Evolutionary conservation across 352 stramenopile genomes (phyloP).

Genomic region (Phytopythium helicoides): DNA sequence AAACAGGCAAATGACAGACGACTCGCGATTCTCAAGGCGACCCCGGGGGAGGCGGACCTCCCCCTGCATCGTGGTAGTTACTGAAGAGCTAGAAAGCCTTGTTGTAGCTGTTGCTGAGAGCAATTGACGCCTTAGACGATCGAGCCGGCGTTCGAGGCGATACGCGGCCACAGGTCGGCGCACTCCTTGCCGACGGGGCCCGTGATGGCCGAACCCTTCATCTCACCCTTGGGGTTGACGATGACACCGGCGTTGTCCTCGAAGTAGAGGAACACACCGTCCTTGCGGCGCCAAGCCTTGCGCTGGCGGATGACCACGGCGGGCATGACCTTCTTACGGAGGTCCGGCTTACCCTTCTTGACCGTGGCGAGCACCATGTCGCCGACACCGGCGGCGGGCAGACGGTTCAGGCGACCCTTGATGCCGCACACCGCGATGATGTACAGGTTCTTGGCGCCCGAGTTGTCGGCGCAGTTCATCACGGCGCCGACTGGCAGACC

Average conservation of each 20-base stretch:
- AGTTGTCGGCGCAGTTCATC: constrained; percentile 99
- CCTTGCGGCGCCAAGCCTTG: constrained; percentile 99
- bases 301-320: constrained; percentile 99
- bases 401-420: constrained; percentile 98
- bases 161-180: constrained; percentile 99
- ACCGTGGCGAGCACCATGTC: constrained; percentile 99
- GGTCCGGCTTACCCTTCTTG: constrained; percentile 99
- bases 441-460: constrained; percentile 99
- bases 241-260: constrained; percentile 99
- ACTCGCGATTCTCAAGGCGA: constrained; percentile 33
- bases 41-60: not conserved
- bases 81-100: constrained; percentile 8
- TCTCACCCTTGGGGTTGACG: constrained; percentile 99
- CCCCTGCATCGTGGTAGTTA: constrained; percentile 1
- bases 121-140: constrained; percentile 93
- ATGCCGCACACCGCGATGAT: constrained; percentile 99
- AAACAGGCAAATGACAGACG: constrained; percentile 23
- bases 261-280: constrained; percentile 99
- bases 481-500: constrained; percentile 98
- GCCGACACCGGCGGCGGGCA: constrained; percentile 97
- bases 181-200: constrained; percentile 99
- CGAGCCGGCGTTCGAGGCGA: constrained; percentile 98
- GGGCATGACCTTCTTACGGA: constrained; percentile 99
- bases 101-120: not conserved
- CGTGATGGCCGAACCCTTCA: constrained; percentile 99